Evolutionary conservation across 2,329 filamentous ascomycete species (phyloP).

Genomic region (Acrocalymma vagum): DNA sequence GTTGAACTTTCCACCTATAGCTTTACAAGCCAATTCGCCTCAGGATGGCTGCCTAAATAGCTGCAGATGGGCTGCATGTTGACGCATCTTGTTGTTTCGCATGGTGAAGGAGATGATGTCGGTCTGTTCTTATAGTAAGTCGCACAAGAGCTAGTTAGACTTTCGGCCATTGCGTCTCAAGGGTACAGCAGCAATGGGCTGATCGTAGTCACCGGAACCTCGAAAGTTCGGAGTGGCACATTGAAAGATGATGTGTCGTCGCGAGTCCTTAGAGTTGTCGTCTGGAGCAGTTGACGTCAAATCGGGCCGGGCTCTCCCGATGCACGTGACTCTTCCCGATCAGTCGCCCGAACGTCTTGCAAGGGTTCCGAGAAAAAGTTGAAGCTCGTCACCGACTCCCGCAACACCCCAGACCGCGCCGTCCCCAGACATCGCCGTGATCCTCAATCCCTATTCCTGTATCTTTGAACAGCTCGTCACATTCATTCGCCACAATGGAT

Average conservation of each 20-base stretch:
- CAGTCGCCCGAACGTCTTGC: slow-evolving; percentile 12
- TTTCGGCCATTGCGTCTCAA: no score
- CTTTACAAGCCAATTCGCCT: no score
- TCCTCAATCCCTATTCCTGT: slow-evolving; percentile 52
- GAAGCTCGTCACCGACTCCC: slow-evolving; percentile 36
- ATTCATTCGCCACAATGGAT: slow-evolving; percentile 70
- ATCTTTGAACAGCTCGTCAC: no score
- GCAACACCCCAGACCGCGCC: slow-evolving; percentile 18
- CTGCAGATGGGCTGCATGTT: no score
- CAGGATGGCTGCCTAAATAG: no score
- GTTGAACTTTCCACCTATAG: neutral
- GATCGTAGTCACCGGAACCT: no score
- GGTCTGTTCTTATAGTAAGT: no score
- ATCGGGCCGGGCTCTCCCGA: slow-evolving; percentile 16
- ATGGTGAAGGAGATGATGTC: no score
- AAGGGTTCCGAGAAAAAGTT: slow-evolving; percentile 37
- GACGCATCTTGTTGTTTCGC: no score
- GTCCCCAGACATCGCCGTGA: no score
- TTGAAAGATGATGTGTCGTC: slow-evolving; percentile 1
- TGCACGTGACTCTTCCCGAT: slow-evolving; percentile 7
- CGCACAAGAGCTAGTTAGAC: no score
- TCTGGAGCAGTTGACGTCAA: slow-evolving; percentile 22
- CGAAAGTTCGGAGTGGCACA: neutral
- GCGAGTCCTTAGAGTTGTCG: slow-evolving; percentile 8
- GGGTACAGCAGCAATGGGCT: no score